These are phyloP conservation scores for Aegilops tauschii DNA, from an alignment of 176 grass and related monocot genomes.

Conservation along the genomic window DNA sequence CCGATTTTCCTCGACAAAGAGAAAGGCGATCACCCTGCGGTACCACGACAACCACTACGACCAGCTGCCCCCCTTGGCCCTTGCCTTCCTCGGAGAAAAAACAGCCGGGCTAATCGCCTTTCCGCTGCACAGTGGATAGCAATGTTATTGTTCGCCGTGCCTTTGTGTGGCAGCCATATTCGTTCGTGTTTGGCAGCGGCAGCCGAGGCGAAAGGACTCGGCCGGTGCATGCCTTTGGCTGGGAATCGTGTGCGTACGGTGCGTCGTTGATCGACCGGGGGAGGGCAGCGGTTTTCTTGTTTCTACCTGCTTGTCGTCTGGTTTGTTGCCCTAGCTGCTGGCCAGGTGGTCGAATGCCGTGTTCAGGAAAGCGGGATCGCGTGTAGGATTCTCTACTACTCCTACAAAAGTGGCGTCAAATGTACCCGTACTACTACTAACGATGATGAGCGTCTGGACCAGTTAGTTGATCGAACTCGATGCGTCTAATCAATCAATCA, in stretches of 20 bases:
- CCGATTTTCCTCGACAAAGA: neutral
- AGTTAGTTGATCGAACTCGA: neutral
- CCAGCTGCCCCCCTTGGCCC: too few relatives aligned
- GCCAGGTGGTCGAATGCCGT: too few relatives aligned
- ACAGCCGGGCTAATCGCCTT: neutral
- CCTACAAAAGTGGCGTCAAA: neutral
- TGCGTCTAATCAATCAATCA: conserved; percentile 1
- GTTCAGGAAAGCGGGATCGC: too few relatives aligned
- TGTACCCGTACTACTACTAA: neutral
- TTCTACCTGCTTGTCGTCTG: neutral
- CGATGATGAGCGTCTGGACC: neutral
- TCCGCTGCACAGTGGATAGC: neutral
- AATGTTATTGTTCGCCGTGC: neutral
- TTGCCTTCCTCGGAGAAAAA: neutral
- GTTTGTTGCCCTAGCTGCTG: too few relatives aligned
- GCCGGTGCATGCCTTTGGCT: neutral
- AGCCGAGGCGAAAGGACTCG: neutral
- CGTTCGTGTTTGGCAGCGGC: neutral
- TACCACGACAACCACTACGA: neutral
- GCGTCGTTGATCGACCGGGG: neutral
- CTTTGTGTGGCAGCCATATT: neutral
- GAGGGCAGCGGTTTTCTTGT: neutral
- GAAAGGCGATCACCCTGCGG: neutral
- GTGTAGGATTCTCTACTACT: neutral
- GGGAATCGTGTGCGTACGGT: neutral